Base-by-base conservation (phyloP, 768 basidiomycete genomes). In the Leccinum uliginosum region DNA sequence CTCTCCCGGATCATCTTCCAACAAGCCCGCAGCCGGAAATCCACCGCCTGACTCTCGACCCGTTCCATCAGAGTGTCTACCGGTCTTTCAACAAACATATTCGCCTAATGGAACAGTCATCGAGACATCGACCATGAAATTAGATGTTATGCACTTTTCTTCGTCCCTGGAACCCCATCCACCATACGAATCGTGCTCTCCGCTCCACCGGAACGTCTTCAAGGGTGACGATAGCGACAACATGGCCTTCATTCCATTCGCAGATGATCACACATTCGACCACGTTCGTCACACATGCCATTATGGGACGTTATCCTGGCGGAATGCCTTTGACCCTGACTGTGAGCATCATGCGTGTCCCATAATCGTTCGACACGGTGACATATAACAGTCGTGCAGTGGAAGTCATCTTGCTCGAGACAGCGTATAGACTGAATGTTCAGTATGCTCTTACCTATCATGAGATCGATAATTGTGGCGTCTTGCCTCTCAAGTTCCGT, bases 211-310 rank as follows among this genome's bases (percentile, higher is more conserved):
- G 47, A 84, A 74, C 47, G 71, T 83, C 15, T 74, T 77, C 46
- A 71, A 74, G 17, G 85, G 83, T 4, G 86, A 88, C 57, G 87
- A 88, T 56, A 71, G 81, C 6, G 73, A 76, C 57, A 67, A 71
- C 21, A 78, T 87, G 75, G 74, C 76, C 3, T 89, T 87, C 65
- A 68, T 87, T 6, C 86, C 86, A 2, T 82, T 81, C 52, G 75
- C 80, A 0, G 86, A 89, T 62, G 86, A 89, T 45, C 75, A 77
- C 3, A 62, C 48, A 0, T 90, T 89, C 59, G 61, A 81, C 50
- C 70, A 67, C 32, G 29, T 46, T 3, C 62, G 51, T 15, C 80
- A 86, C 59, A 62, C 70, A 3, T 52, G 63, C 14, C 73, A 79
- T 5, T 80, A 86, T 65, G 65, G 63, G 9, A 64, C 65, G 2